Evolutionary conservation across 768 basidiomycete species (phyloP), one percentile per base, ranked within the genome.

Genomic region (Cyathus striatus): DNA sequence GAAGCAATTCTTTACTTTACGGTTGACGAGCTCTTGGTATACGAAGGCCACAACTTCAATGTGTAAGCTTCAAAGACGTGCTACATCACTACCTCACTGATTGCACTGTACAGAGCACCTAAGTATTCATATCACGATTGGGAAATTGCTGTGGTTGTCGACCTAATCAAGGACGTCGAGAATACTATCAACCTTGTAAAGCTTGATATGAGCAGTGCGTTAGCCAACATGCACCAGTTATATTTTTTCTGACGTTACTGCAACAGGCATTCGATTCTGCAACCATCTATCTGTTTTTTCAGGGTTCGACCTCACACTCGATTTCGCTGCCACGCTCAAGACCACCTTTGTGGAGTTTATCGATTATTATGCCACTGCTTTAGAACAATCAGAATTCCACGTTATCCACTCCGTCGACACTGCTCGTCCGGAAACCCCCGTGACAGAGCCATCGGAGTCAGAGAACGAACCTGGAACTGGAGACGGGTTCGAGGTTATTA

Each of bases 1-100:
- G 56, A 57, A 37, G 51, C 51, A 30, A 38, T 54, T 12, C 43
- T 55, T 17, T 49, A 45, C 43, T 46, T 57, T 36, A 49, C 44
- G 16, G 39, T 49, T 21, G 45, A 46, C 7, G 45, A 55, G 7
- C 23, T 55, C 1, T 17, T 41, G 20, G 41, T 50, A 4, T 50
- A 50, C 23, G 38, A 42, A 23, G 40, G 35, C 20, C 34, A 32
- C 13, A 34, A 40, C 24, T 50, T 48, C 42, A 39, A 24, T 6
- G 32, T 14, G 51, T 50, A 40, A n/a, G 49, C n/a, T n/a, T 48
- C 6, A 9, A 21, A 10, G 23, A 7, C 23, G 12, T 40, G 36
- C 10, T 40, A 40, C 18, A 12, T 40, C 38, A 25, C n/a, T 21
- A 12, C 23, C 26, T 34, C 17, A 13, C 43, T 17, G 27, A 30